Percentiles rank a stretch among this genome's conserved stretches.
Conservation (phyloP, 1,284 basidiomycete genomes). For the Trametes versicolor region DNA sequence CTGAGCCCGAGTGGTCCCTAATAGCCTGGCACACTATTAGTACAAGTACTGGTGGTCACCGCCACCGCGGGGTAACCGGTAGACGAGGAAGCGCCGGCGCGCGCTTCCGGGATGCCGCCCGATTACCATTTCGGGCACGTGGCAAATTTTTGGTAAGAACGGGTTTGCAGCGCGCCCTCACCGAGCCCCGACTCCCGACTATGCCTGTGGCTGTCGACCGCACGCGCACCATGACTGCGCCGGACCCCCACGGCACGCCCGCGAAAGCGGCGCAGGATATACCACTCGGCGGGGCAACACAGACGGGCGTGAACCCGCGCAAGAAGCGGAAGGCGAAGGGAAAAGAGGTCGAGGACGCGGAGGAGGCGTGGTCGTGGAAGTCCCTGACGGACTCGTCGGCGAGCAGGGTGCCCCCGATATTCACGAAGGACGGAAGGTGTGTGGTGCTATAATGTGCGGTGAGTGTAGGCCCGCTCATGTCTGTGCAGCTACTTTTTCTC, state of each 20-base stretch:
- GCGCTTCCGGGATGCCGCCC: conserved; percentile 10
- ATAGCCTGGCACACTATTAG: not conserved
- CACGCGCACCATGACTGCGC: conserved; percentile 43
- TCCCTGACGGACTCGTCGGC: conserved; percentile 77
- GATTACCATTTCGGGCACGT: conserved; percentile 41
- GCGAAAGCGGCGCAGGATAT: conserved; percentile 36
- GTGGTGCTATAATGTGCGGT: conserved; percentile 48
- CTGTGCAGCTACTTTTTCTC: conserved; percentile 86
- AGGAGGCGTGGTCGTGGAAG: conserved; percentile 72
- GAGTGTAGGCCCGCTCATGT: conserved; percentile 26
- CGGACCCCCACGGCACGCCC: conserved; percentile 38
- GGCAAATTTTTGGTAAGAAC: conserved; percentile 43
- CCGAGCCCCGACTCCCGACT: conserved; percentile 26
- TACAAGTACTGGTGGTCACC: not conserved
- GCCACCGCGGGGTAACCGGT: not conserved
- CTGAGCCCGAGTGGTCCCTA: not conserved
- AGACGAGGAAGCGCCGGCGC: conserved; percentile 11
- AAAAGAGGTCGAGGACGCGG: conserved; percentile 38
- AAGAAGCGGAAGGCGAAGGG: conserved; percentile 36
- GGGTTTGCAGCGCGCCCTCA: conserved; percentile 30
- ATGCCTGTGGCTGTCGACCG: conserved; percentile 46
- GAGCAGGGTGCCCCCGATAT: conserved; percentile 75
- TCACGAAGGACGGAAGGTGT: conserved; percentile 89
- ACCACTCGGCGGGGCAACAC: conserved; percentile 23
- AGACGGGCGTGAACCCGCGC: conserved; percentile 30